Evolutionary conservation across 768 basidiomycete genomes (phyloP), one percentile per base, ranked within the genome.

Genomic region (Lactifluus echinatus): DNA sequence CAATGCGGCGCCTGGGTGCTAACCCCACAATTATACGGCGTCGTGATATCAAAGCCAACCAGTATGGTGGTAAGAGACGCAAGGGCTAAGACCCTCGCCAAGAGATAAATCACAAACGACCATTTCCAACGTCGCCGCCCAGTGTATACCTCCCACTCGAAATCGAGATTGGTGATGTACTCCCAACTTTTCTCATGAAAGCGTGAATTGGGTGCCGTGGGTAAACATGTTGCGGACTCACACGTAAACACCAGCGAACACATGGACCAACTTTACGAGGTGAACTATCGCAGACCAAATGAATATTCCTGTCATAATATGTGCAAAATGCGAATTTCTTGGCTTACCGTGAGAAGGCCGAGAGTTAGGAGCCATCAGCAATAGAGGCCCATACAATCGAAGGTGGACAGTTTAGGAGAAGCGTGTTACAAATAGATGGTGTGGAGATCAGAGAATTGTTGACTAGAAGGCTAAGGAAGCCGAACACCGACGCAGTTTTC

Each of bases 71-170:
- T 24, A 28, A 52, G 24, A 14, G 47, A 34, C 1, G 17, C 56
- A 17, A 60, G 56, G n/a, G 55, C 50, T 1, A 60, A 42, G 8
- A 39, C 19, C 48, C 59, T 44, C 4, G 55, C 45, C 8, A 23
- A 19, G 45, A 60, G 56, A 46, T 60, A 60, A n/a, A 37, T 40
- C 10, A 48, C 14, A 37, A 60, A 56, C 2, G 56, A 60, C 59
- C 59, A 60, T 50, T 21, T 47, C 39, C 55, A 57, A 23, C 36
- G 59, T 34, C 59, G 44, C 24, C 17, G 44, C 10, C 56, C 50
- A 7, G 59, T 58, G 50, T 48, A 58, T 50, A 60, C 31, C 31
- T 60, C 54, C 59, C 55, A 60, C n/a, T 56, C 56, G 17, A 60
- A 60, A 39, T 37, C 45, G 12, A 60, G 50, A 23, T 46, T 57